phyloP scores from a whole-genome alignment of 257 asterid species.

The Asclepias syriaca region DNA sequence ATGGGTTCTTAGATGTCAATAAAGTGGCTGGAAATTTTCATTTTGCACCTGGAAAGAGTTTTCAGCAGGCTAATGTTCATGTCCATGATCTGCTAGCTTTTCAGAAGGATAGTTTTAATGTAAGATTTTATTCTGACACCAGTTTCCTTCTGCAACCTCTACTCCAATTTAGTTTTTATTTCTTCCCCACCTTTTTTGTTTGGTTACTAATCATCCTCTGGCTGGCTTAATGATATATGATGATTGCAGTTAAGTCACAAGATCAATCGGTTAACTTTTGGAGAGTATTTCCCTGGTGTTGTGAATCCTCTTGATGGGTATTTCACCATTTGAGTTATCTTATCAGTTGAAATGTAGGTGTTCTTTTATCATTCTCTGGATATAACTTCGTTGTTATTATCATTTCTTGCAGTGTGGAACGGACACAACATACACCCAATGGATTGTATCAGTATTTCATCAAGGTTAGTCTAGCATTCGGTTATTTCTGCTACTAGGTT shows the following conservation, averaged over 20 bases:
- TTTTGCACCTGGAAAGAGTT: slow-evolving; percentile 99
- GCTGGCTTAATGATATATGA: slow-evolving; percentile 19
- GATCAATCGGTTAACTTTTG: slow-evolving; percentile 78
- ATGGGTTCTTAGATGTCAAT: slow-evolving; percentile 93
- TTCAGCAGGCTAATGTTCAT: slow-evolving; percentile 82
- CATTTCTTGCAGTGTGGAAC: slow-evolving; percentile 53
- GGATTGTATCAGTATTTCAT: slow-evolving; percentile 94
- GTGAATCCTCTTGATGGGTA: slow-evolving; percentile 98
- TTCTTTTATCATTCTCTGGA: neutral
- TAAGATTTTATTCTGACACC: slow-evolving; percentile 35
- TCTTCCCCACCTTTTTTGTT: slow-evolving; percentile 5
- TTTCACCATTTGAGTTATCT: slow-evolving; percentile 10
- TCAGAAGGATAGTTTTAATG: slow-evolving; percentile 96
- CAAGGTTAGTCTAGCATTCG: slow-evolving; percentile 47
- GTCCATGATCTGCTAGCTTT: slow-evolving; percentile 85
- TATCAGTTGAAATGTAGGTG: neutral
- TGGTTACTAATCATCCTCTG: slow-evolving; percentile 2
- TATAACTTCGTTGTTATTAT: slow-evolving; percentile 14
- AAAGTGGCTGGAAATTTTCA: slow-evolving; percentile 96
- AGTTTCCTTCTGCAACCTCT: slow-evolving; percentile 1
- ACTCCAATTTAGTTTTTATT: neutral
- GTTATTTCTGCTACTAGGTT: neutral
- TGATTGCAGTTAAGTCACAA: slow-evolving; percentile 74
- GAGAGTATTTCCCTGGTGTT: slow-evolving; percentile 91
- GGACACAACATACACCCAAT: slow-evolving; percentile 76